These are phyloP conservation scores for Oryza officinalis DNA, from an alignment of 176 grass and related monocot species.

Conservation along the genomic window DNA sequence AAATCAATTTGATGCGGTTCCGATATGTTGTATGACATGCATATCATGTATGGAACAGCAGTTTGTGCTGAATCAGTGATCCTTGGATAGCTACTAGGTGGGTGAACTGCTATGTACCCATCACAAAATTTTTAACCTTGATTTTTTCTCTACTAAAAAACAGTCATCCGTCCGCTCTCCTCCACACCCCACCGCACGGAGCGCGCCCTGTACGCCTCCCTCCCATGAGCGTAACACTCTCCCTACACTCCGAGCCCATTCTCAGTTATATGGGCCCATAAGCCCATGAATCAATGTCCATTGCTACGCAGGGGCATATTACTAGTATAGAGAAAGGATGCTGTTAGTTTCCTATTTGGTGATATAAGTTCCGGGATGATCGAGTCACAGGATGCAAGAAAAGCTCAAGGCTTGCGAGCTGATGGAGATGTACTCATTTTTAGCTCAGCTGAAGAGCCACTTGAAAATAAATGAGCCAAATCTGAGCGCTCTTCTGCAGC, in stretches of 20 bases:
- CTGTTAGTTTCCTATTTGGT: slow-evolving; percentile 5
- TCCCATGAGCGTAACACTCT: too few relatives aligned
- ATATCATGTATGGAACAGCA: neutral
- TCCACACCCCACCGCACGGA: too few relatives aligned
- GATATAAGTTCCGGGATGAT: neutral
- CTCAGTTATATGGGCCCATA: too few relatives aligned
- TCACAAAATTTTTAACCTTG: neutral
- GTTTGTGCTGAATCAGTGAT: neutral
- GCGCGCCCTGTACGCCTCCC: too few relatives aligned
- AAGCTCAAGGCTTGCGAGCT: neutral
- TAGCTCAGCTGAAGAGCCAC: neutral
- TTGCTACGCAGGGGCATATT: too few relatives aligned
- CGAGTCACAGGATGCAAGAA: neutral
- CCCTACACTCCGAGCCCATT: too few relatives aligned
- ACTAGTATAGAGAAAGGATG: neutral
- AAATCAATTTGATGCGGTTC: neutral
- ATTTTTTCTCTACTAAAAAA: neutral
- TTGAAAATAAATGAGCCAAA: neutral
- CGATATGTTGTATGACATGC: neutral
- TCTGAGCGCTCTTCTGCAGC: neutral
- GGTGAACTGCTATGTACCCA: neutral
- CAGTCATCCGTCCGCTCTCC: too few relatives aligned
- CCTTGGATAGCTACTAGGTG: neutral
- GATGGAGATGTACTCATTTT: neutral
- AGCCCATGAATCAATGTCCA: too few relatives aligned